phyloP scores from a whole-genome alignment of 768 basidiomycete genomes.

The Boletus rubroflammeus region DNA sequence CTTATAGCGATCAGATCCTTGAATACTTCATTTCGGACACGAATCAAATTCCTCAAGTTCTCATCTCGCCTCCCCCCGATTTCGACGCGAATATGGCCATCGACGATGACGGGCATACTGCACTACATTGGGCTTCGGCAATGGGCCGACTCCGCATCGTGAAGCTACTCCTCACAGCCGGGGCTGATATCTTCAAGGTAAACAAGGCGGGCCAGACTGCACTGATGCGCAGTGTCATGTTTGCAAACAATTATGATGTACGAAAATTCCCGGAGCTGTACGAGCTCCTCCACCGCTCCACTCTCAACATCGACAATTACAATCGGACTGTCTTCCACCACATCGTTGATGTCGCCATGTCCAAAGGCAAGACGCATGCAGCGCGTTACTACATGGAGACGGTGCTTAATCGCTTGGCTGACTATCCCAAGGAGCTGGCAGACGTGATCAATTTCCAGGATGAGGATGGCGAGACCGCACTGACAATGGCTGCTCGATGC shows the following conservation, averaged over 20 bases:
- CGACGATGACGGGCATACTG: conserved; percentile 96
- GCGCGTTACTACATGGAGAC: conserved; percentile 99
- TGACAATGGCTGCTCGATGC: conserved; percentile 95
- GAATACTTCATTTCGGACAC: conserved; percentile 99
- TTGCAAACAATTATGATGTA: conserved; percentile 98
- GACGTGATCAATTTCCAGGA: conserved; percentile 99
- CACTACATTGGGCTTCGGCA: conserved; percentile 97
- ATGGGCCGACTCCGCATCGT: conserved; percentile 98
- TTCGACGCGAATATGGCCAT: conserved; percentile 96
- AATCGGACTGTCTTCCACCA: conserved; percentile 99
- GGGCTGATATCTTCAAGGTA: conserved; percentile 95
- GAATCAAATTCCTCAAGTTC: conserved; percentile 80
- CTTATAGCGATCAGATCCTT: conserved; percentile 94
- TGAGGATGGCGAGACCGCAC: conserved; percentile 95
- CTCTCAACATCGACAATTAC: conserved; percentile 96
- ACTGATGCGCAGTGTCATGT: conserved; percentile 99
- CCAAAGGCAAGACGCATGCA: conserved; percentile 96
- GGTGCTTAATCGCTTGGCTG: conserved; percentile 77
- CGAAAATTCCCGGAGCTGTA: conserved; percentile 98
- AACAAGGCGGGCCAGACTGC: conserved; percentile 97
- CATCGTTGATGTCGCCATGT: conserved; percentile 94
- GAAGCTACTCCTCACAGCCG: conserved; percentile 87
- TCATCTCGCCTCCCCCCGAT: conserved; percentile 83
- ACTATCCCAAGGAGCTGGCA: conserved; percentile 93
- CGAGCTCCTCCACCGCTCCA: conserved; percentile 95